Evolutionary conservation across 352 stramenopile species (phyloP).

Genomic region (Paralagenidium karlingii): DNA sequence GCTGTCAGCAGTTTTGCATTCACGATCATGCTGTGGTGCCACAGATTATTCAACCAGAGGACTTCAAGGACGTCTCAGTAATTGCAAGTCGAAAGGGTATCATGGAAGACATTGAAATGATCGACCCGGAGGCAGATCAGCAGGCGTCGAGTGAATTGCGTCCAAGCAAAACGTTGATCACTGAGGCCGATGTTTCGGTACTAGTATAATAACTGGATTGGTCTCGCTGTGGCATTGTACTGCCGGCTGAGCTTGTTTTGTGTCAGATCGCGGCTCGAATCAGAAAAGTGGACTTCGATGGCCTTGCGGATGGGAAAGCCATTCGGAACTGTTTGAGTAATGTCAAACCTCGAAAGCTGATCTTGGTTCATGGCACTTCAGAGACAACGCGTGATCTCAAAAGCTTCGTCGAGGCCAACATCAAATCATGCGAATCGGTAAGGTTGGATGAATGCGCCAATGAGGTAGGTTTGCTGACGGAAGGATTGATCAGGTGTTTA

Average conservation of each 20-base stretch:
- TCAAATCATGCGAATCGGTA: slow-evolving; percentile 67
- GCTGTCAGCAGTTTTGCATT: background rate
- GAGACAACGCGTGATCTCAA: slow-evolving; percentile 72
- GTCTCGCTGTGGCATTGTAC: background rate
- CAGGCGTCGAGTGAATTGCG: slow-evolving; percentile 33
- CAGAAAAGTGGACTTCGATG: slow-evolving; percentile 76
- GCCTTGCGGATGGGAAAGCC: slow-evolving; percentile 64
- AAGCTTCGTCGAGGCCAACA: slow-evolving; percentile 69
- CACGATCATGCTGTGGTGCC: background rate
- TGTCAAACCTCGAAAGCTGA: slow-evolving; percentile 82
- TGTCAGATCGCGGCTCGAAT: slow-evolving; percentile 69
- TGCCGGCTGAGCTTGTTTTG: too few species aligned
- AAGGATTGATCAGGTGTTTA: slow-evolving; percentile 32
- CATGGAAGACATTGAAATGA: slow-evolving; percentile 52
- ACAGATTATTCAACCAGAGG: slow-evolving; percentile 69
- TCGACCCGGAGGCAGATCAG: slow-evolving; percentile 39
- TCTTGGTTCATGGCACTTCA: slow-evolving; percentile 75
- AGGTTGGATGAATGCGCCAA: background rate
- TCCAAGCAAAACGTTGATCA: slow-evolving; percentile 72
- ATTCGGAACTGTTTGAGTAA: slow-evolving; percentile 84
- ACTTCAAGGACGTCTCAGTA: slow-evolving; percentile 69
- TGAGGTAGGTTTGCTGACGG: background rate
- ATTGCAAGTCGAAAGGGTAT: slow-evolving; percentile 45
- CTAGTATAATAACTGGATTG: background rate
- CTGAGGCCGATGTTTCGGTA: slow-evolving; percentile 50